These are phyloP conservation scores for Eucalyptus pauciflora DNA, from an alignment of 345 rosid genomes.

Conservation along the genomic window DNA sequence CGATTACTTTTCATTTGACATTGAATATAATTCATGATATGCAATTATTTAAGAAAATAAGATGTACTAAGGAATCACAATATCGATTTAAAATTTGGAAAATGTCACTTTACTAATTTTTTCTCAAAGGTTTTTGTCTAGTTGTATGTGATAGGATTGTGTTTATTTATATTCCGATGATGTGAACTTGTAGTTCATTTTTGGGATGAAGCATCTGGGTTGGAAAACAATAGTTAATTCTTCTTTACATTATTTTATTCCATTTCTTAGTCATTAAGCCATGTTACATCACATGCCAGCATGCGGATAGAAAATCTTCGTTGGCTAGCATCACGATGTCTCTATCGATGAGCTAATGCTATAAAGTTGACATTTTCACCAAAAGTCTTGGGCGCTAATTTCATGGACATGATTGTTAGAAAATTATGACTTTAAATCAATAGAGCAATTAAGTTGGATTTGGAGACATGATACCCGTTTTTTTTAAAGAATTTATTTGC, in stretches of 20 bases:
- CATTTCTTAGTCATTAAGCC: background rate
- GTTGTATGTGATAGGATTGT: background rate
- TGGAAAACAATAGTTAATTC: background rate
- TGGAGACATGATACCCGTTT: no score
- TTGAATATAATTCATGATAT: background rate
- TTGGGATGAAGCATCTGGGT: background rate
- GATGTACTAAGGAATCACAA: no score
- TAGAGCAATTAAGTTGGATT: no score
- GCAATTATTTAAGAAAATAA: background rate
- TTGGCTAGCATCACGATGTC: background rate
- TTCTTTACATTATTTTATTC: background rate
- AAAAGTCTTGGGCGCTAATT: background rate
- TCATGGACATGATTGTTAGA: background rate
- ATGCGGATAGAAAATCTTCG: background rate
- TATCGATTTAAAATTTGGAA: background rate
- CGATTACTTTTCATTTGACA: background rate
- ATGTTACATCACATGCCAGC: background rate
- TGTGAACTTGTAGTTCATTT: background rate
- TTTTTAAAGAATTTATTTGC: no score
- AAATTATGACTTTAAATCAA: no score
- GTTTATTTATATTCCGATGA: background rate
- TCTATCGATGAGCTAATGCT: background rate
- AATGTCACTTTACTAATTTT: background rate
- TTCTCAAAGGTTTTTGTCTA: no score
- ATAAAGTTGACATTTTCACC: background rate